phyloP scores from a whole-genome alignment of 2,329 filamentous ascomycete species.

The Penicillium psychrosexuale region DNA sequence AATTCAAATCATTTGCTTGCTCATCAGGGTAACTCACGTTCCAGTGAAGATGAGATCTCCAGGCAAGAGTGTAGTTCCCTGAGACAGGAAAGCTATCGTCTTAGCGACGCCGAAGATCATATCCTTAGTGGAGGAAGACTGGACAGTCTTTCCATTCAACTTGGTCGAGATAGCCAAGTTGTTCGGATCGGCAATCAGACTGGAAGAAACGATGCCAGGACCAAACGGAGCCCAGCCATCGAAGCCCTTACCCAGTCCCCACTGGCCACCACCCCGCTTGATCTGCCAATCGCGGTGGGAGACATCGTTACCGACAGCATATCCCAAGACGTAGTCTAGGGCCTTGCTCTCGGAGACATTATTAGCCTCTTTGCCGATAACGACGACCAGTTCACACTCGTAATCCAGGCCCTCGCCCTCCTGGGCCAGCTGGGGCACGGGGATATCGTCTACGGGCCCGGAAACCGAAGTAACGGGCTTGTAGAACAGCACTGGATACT shows the following conservation, averaged over 20 bases:
- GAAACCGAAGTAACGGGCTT: slow-evolving; percentile 66
- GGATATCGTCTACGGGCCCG: slow-evolving; percentile 64
- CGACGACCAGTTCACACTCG: slow-evolving; percentile 72
- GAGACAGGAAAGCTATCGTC: slow-evolving; percentile 48
- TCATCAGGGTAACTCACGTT: slow-evolving; percentile 37
- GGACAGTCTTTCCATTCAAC: slow-evolving; percentile 50
- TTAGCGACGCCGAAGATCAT: slow-evolving; percentile 49
- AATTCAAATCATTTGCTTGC: not conserved
- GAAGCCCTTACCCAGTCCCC: slow-evolving; percentile 70
- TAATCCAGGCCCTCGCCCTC: slow-evolving; percentile 68
- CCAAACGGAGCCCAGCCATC: slow-evolving; percentile 73
- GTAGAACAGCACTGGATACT: slow-evolving; percentile 71
- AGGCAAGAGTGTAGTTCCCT: slow-evolving; percentile 41
- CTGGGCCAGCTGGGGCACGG: slow-evolving; percentile 64
- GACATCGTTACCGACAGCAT: slow-evolving; percentile 74
- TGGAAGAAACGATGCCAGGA: slow-evolving; percentile 63
- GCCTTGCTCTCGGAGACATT: slow-evolving; percentile 65
- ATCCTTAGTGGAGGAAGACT: slow-evolving; percentile 50
- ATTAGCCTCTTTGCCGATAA: slow-evolving; percentile 66
- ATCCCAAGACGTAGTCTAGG: slow-evolving; percentile 70
- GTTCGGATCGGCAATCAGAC: slow-evolving; percentile 46
- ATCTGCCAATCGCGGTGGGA: slow-evolving; percentile 76
- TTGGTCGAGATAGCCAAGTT: slow-evolving; percentile 44
- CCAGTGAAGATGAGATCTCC: slow-evolving; percentile 45
- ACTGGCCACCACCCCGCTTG: slow-evolving; percentile 65